Conservation (phyloP, 208 protist genomes). For the Angomonas deanei region DNA sequence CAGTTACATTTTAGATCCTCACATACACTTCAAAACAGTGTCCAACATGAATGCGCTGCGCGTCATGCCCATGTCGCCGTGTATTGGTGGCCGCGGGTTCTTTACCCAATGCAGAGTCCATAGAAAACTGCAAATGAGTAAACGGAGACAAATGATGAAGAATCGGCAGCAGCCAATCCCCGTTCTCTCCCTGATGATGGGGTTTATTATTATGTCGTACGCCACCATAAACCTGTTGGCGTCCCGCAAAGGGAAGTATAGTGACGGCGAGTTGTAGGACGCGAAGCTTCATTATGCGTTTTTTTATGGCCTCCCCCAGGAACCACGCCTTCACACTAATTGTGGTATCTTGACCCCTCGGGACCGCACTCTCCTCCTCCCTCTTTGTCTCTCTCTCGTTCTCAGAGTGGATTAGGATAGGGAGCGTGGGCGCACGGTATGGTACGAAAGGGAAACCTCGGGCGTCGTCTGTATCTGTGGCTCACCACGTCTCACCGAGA, state of each 20-base stretch:
- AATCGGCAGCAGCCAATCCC: constrained; percentile 23
- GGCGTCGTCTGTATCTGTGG: constrained; percentile 14
- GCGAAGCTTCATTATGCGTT: no score
- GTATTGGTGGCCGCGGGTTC: no score
- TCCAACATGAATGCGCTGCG: no score
- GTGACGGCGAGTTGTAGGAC: background rate
- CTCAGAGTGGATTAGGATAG: no score
- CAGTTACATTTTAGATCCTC: no score
- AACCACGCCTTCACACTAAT: no score
- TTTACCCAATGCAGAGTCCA: background rate
- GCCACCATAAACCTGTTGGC: constrained; percentile 18
- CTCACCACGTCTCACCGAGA: constrained; percentile 30
- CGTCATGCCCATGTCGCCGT: no score
- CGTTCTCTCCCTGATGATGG: constrained; percentile 28
- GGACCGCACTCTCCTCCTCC: no score
- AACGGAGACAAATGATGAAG: constrained; percentile 35
- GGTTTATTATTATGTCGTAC: constrained; percentile 35
- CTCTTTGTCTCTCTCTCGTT: background rate
- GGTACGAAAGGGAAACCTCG: background rate
- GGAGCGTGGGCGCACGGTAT: no score
- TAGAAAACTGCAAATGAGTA: constrained; percentile 43
- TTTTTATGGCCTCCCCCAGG: no score
- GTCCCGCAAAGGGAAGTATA: background rate
- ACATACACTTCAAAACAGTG: no score
- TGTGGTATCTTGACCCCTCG: no score